A percentile compares a stretch with the other conserved stretches of the same genome.
phyloP scores from a whole-genome alignment of 2,329 filamentous ascomycete genomes.

The Neonectria magnoliae region DNA sequence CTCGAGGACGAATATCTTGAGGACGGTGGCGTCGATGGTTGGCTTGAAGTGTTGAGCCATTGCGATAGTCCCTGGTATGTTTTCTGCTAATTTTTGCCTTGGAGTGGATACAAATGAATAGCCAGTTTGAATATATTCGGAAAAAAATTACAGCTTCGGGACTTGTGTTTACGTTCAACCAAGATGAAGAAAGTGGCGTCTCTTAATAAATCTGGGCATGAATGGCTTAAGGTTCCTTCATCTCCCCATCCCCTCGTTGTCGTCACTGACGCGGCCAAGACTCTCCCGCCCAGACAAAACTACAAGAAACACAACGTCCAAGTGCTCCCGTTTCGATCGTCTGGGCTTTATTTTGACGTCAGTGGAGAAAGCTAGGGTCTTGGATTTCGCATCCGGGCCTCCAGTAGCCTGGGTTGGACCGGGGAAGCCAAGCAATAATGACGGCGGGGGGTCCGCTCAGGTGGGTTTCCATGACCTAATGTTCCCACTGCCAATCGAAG shows the following conservation, averaged over 20 bases:
- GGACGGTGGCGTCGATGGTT: constrained; percentile 37
- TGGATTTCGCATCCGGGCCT: background rate
- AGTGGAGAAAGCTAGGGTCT: background rate
- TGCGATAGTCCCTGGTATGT: background rate
- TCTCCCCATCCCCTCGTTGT: no score
- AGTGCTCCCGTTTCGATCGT: background rate
- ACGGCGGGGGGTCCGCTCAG: constrained; percentile 1
- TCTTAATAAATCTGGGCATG: no score
- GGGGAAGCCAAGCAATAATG: constrained; percentile 8
- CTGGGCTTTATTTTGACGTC: constrained; percentile 7
- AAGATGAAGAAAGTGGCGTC: no score
- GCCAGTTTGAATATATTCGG: background rate
- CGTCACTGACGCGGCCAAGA: no score
- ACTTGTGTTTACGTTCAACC: no score
- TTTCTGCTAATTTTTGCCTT: background rate
- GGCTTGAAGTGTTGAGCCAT: constrained; percentile 44
- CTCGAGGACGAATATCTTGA: constrained; percentile 64
- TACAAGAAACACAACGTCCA: background rate
- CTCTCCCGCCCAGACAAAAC: background rate
- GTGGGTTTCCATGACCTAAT: constrained; percentile 16
- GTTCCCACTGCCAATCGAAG: background rate
- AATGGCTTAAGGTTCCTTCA: no score
- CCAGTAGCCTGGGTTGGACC: background rate
- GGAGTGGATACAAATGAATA: background rate
- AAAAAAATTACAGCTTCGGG: no score